Evolutionary conservation across 495 filamentous ascomycete genomes (phyloP).

Genomic region (Aspergillus homomorphus): DNA sequence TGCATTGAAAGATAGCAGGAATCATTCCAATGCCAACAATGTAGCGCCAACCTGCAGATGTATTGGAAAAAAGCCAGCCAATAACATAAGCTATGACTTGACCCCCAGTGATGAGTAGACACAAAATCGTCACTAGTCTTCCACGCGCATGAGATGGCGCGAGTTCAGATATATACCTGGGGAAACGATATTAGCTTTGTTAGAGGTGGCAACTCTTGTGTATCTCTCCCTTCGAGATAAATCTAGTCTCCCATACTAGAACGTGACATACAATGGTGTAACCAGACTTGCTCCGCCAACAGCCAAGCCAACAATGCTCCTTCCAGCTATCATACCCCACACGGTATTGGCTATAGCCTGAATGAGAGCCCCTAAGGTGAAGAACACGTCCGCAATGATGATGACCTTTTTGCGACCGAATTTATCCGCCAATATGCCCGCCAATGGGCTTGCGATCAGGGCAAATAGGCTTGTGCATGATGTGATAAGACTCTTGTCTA

Average conservation of each 20-base stretch:
- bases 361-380: conserved; percentile 67
- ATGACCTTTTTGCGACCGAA: conserved; percentile 74
- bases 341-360: conserved; percentile 68
- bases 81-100: conserved; percentile 83
- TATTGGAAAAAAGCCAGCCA: conserved; percentile 62
- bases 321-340: conserved; percentile 69
- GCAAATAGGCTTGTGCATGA: conserved; percentile 79
- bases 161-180: conserved; percentile 78
- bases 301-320: conserved; percentile 75
- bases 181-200: conserved; percentile 10
- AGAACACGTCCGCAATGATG: conserved; percentile 73
- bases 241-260: neutral
- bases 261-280: conserved; percentile 60
- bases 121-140: conserved; percentile 70
- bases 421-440: conserved; percentile 70
- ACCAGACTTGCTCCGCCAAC: conserved; percentile 82
- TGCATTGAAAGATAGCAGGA: conserved; percentile 69
- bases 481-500: conserved; percentile 83
- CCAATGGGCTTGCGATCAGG: conserved; percentile 70
- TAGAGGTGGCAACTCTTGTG: neutral
- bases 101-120: conserved; percentile 78
- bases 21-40: conserved; percentile 83
- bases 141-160: conserved; percentile 73
- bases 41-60: conserved; percentile 75
- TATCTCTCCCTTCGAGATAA: neutral